A percentile compares a stretch with the other conserved stretches of the same genome.
Conservation (phyloP, 2,329 filamentous ascomycete species). For the Coccinonectria pachysandricola region DNA sequence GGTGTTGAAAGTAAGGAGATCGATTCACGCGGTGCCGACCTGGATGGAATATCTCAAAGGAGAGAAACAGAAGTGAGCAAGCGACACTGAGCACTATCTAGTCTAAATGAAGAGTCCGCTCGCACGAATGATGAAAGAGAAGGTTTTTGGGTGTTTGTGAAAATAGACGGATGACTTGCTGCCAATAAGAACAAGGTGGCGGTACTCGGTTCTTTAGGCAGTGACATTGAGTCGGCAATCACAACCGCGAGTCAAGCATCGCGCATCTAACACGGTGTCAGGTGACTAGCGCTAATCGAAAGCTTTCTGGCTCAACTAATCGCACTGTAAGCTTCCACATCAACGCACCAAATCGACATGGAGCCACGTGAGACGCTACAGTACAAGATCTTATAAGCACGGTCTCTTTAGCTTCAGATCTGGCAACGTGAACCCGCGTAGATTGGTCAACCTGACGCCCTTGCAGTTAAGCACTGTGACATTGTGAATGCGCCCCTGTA, state of each 20-base stretch:
- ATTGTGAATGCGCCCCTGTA: slow-evolving; percentile 21
- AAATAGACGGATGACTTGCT: too few relatives aligned
- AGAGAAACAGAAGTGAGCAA: too few relatives aligned
- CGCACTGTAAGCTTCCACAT: slow-evolving; percentile 7
- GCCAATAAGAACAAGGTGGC: slow-evolving; percentile 14
- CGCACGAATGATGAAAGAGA: too few relatives aligned
- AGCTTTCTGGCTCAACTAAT: neutral
- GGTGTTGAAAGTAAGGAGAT: too few relatives aligned
- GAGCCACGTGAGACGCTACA: slow-evolving; percentile 1
- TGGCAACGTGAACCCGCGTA: slow-evolving; percentile 25
- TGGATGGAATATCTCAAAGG: too few relatives aligned
- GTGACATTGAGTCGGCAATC: too few relatives aligned
- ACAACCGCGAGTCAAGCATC: slow-evolving; percentile 9
- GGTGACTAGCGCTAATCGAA: slow-evolving; percentile 17
- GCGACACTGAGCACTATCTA: too few relatives aligned
- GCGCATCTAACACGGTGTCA: slow-evolving; percentile 26
- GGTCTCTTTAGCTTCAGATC: slow-evolving; percentile 6
- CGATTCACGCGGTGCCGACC: too few relatives aligned
- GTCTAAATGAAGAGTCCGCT: too few relatives aligned
- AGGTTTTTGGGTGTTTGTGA: too few relatives aligned
- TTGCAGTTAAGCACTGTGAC: slow-evolving; percentile 12
- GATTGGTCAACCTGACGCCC: slow-evolving; percentile 11
- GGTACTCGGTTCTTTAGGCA: too few relatives aligned
- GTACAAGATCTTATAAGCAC: slow-evolving; percentile 4
- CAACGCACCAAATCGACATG: too few relatives aligned